Percentiles rank a stretch among this genome's conserved stretches.
These are phyloP conservation scores for Nitzschia palea DNA, from an alignment of 108 stramenopile genomes.

Conservation along the genomic window DNA sequence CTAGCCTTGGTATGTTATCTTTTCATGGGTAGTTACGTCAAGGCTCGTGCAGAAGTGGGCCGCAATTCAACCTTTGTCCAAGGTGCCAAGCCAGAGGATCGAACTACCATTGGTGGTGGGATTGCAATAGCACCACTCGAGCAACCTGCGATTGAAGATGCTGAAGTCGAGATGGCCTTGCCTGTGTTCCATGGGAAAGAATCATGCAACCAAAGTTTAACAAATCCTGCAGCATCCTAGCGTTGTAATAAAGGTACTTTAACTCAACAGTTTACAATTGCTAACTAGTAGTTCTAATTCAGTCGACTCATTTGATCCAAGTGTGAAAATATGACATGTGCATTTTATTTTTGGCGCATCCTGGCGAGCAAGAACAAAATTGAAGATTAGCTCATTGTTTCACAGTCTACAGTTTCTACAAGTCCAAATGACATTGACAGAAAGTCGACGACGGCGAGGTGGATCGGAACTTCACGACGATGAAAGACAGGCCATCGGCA, in stretches of 20 bases:
- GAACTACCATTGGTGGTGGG: neutral
- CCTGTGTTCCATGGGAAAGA: too few species aligned
- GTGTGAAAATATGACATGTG: too few species aligned
- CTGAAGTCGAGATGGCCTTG: conserved; percentile 7
- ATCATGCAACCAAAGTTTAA: too few species aligned
- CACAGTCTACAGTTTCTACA: too few species aligned
- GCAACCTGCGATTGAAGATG: neutral
- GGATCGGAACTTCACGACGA: neutral
- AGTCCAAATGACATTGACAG: neutral
- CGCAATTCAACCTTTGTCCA: conserved; percentile 1
- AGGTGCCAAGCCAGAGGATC: neutral
- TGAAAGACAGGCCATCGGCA: neutral
- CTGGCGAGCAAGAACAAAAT: too few species aligned
- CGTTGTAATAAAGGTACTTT: too few species aligned
- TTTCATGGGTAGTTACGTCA: conserved; percentile 34
- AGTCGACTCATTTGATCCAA: too few species aligned
- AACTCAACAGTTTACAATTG: too few species aligned
- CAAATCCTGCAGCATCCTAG: too few species aligned
- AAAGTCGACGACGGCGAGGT: neutral
- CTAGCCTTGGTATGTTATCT: conserved; percentile 21
- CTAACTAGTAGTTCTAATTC: too few species aligned
- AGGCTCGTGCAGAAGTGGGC: conserved; percentile 23
- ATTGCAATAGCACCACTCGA: neutral
- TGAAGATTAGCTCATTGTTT: too few species aligned
- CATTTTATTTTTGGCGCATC: too few species aligned